phyloP scores from a whole-genome alignment of 345 rosid genomes.

The Microcos paniculata region DNA sequence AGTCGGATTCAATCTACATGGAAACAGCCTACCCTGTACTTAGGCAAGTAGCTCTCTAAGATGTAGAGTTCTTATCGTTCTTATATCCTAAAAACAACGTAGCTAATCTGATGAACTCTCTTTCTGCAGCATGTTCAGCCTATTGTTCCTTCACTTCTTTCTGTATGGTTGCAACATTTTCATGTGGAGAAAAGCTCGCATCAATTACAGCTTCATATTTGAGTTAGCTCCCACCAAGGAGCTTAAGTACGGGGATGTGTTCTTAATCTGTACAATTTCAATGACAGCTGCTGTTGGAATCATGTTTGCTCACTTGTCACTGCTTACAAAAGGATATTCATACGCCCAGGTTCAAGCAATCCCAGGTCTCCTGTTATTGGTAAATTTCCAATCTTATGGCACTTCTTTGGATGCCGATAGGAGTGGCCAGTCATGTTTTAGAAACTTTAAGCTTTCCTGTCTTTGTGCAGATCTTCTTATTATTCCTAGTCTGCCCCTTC shows the following conservation, averaged over 20 bases:
- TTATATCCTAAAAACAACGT: no score
- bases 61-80: background rate
- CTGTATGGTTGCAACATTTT: slow-evolving; percentile 95
- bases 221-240: slow-evolving; percentile 79
- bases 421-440: background rate
- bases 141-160: slow-evolving; percentile 81
- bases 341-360: slow-evolving; percentile 79
- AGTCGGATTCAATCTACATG: slow-evolving; percentile 75
- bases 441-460: slow-evolving; percentile 5
- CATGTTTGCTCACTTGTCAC: slow-evolving; percentile 76
- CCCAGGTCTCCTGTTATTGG: slow-evolving; percentile 80
- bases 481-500: slow-evolving; percentile 73
- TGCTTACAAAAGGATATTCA: slow-evolving; percentile 72
- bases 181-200: slow-evolving; percentile 87
- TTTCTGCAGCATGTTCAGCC: slow-evolving; percentile 87
- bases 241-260: slow-evolving; percentile 86
- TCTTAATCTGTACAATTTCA: slow-evolving; percentile 75
- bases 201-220: slow-evolving; percentile 90
- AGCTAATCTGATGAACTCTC: background rate
- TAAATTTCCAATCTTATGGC: slow-evolving; percentile 28
- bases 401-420: background rate
- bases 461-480: slow-evolving; percentile 50
- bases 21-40: slow-evolving; percentile 94
- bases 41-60: slow-evolving; percentile 55
- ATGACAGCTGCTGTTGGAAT: slow-evolving; percentile 80